Evolutionary conservation across 148 eudicot species (phyloP).

Genomic region (Suaeda aralocaspica): DNA sequence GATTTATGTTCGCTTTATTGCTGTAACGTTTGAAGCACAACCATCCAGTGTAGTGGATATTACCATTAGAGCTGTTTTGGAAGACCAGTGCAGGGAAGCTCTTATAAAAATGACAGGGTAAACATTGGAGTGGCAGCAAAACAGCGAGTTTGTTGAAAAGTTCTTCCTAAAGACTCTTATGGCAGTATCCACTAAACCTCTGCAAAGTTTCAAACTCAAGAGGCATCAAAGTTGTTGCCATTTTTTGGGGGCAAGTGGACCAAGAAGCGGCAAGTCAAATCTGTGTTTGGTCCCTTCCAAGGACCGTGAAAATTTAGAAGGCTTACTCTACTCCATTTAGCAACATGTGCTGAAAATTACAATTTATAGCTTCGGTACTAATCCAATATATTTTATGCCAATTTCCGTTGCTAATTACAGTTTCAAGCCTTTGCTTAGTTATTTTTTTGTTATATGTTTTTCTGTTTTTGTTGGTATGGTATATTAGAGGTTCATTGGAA

Average conservation of each 20-base stretch:
- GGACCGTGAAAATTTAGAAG: constrained; percentile 11
- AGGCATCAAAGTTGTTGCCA: neutral
- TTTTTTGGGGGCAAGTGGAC: neutral
- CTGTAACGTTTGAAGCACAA: neutral
- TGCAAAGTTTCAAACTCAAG: neutral
- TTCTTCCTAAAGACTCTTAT: constrained; percentile 7
- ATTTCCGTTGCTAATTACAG: neutral
- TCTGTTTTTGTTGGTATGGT: too few relatives aligned
- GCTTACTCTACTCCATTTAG: neutral
- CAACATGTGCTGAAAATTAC: neutral
- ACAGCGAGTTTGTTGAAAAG: neutral
- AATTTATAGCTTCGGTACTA: neutral
- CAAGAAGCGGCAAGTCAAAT: constrained; percentile 1
- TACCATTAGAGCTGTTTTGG: constrained; percentile 7
- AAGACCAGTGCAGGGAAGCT: neutral
- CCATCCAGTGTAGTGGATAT: constrained; percentile 1
- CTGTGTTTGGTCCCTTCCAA: neutral
- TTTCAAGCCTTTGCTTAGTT: too few relatives aligned
- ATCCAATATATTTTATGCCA: neutral
- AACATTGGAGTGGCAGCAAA: neutral
- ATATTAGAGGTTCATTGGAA: too few relatives aligned
- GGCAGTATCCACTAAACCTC: neutral
- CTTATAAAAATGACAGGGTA: neutral
- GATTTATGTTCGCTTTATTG: neutral
- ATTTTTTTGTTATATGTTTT: too few relatives aligned